phyloP scores from a whole-genome alignment of 1,284 basidiomycete genomes.

The Puccinia coronata region DNA sequence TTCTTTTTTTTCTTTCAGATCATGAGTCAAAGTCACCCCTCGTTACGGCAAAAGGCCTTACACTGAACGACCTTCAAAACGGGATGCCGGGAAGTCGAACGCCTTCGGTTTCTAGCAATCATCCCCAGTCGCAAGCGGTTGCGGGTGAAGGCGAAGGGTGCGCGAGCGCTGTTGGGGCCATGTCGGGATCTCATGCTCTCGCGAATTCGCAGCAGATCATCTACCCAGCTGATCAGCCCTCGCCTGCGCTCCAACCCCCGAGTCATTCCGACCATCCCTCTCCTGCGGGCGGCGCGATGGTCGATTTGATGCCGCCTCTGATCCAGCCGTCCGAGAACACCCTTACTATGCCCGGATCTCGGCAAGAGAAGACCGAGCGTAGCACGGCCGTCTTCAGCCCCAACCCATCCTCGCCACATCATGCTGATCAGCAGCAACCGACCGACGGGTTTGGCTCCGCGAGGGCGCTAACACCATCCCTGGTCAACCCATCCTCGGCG shows the following conservation, averaged over 20 bases:
- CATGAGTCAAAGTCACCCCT: constrained; percentile 27
- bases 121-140: constrained; percentile 13
- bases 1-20: background rate
- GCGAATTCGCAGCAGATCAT: background rate
- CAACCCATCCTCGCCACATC: constrained; percentile 2
- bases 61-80: constrained; percentile 19
- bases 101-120: constrained; percentile 17
- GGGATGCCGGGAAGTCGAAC: constrained; percentile 2
- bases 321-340: constrained; percentile 9
- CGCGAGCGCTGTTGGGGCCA: background rate
- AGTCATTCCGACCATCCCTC: constrained; percentile 4
- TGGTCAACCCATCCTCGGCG: constrained; percentile 6
- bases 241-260: background rate
- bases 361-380: background rate
- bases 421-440: constrained; percentile 8
- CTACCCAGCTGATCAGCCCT: constrained; percentile 3
- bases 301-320: constrained; percentile 13
- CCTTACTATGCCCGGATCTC: background rate
- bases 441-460: background rate
- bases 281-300: constrained; percentile 28
- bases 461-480: constrained; percentile 13
- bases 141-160: background rate
- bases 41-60: constrained; percentile 1
- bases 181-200: background rate
- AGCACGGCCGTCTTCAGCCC: background rate